These are phyloP conservation scores for Populus nigra DNA, from an alignment of 345 rosid genomes.

Conservation along the genomic window DNA sequence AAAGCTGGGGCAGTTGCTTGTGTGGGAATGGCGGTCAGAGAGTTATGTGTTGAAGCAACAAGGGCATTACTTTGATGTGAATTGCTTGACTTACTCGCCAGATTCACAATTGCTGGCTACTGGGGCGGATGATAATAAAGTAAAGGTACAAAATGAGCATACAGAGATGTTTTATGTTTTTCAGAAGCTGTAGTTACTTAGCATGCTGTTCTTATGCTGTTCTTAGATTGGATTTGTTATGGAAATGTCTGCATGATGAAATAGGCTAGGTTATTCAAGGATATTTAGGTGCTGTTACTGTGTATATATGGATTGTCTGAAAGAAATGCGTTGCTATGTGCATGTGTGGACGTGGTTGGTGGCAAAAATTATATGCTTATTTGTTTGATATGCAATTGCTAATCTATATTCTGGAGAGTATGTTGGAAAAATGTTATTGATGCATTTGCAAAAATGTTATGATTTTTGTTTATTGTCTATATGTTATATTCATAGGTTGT, in stretches of 20 bases:
- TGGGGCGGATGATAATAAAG: slow-evolving; percentile 97
- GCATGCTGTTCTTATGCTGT: background rate
- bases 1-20: slow-evolving; percentile 85
- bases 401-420: background rate
- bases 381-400: background rate
- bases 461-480: background rate
- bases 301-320: background rate
- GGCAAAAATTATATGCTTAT: background rate
- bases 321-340: background rate
- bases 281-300: background rate
- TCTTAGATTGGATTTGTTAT: background rate
- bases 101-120: slow-evolving; percentile 94
- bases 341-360: background rate
- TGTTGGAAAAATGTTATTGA: background rate
- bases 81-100: slow-evolving; percentile 83
- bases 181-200: background rate
- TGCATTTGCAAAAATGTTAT: background rate
- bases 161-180: background rate
- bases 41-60: slow-evolving; percentile 95
- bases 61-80: slow-evolving; percentile 95
- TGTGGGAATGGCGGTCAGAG: slow-evolving; percentile 98
- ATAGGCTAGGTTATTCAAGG: background rate
- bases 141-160: slow-evolving; percentile 55
- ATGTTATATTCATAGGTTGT: background rate
- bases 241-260: background rate